Conservation (phyloP, 2,329 filamentous ascomycete species). For the Colletotrichum viniferum region DNA sequence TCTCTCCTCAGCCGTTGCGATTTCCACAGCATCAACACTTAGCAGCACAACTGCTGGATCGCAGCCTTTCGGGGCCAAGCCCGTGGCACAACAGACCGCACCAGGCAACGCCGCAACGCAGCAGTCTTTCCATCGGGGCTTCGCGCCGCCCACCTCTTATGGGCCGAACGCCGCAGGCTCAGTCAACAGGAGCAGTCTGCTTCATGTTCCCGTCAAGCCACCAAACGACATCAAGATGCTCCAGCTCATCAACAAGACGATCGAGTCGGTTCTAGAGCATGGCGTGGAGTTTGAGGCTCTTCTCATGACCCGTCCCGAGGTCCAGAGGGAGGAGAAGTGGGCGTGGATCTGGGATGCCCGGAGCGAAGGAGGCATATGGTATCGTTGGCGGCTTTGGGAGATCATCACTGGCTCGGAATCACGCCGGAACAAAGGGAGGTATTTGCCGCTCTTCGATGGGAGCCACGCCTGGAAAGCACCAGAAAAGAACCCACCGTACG, state of each 20-base stretch:
- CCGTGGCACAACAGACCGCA: conserved; percentile 50
- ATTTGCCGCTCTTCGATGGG: conserved; percentile 74
- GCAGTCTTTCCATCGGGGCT: conserved; percentile 60
- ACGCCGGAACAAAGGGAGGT: conserved; percentile 52
- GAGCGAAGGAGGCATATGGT: conserved; percentile 83
- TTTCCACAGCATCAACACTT: conserved; percentile 42
- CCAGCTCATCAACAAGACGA: conserved; percentile 84
- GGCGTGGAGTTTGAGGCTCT: conserved; percentile 90
- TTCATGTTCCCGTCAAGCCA: conserved; percentile 74
- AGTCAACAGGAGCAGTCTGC: conserved; percentile 50
- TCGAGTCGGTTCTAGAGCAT: conserved; percentile 79
- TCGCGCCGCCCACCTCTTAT: conserved; percentile 80
- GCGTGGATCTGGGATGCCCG: conserved; percentile 91
- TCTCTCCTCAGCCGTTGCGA: conserved; percentile 74
- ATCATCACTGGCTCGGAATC: conserved; percentile 70
- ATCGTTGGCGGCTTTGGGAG: conserved; percentile 91
- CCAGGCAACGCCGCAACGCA: conserved; percentile 42
- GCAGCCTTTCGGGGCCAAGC: conserved; percentile 80
- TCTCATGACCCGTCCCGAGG: conserved; percentile 83
- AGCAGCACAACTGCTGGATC: conserved; percentile 53
- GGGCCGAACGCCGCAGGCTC: conserved; percentile 41
- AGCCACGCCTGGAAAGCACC: conserved; percentile 80
- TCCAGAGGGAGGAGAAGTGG: conserved; percentile 88
- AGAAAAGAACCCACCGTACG: conserved; percentile 75
- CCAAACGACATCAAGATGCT: conserved; percentile 81